phyloP scores from a whole-genome alignment of 2,329 filamentous ascomycete genomes.

The Aspergillus unguis region DNA sequence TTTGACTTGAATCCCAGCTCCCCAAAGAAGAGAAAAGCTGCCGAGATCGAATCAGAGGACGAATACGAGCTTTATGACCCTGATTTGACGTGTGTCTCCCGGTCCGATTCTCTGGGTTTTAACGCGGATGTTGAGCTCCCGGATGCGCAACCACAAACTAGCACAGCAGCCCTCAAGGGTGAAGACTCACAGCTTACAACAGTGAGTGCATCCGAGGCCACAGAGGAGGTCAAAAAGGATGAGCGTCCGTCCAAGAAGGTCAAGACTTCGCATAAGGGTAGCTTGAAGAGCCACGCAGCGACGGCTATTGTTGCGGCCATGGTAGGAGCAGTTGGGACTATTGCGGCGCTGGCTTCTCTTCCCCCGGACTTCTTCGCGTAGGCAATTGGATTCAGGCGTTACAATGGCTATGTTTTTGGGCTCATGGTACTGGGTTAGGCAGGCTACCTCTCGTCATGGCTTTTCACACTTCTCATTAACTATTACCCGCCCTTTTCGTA shows the following conservation, averaged over 20 bases:
- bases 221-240: conserved; percentile 16
- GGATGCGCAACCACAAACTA: conserved; percentile 26
- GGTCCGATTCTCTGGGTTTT: background rate
- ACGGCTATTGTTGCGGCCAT: conserved; percentile 40
- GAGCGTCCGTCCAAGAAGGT: conserved; percentile 28
- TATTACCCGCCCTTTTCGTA: background rate
- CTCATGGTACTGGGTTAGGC: background rate
- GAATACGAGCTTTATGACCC: background rate
- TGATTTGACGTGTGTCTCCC: background rate
- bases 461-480: no score
- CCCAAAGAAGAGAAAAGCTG: conserved; percentile 29
- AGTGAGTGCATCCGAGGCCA: conserved; percentile 5
- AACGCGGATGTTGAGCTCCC: conserved; percentile 14
- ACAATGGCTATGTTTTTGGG: conserved; percentile 6
- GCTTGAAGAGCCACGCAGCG: conserved; percentile 36
- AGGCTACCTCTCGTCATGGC: background rate
- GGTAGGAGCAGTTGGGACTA: conserved; percentile 41
- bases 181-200: conserved; percentile 6
- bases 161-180: conserved; percentile 11
- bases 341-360: conserved; percentile 41
- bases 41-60: conserved; percentile 24
- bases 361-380: conserved; percentile 43
- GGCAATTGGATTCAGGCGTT: background rate
- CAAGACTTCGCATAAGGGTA: conserved; percentile 21
- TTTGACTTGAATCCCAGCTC: background rate